phyloP scores from a whole-genome alignment of 306 rosid genomes.

The Medicago arabica region DNA sequence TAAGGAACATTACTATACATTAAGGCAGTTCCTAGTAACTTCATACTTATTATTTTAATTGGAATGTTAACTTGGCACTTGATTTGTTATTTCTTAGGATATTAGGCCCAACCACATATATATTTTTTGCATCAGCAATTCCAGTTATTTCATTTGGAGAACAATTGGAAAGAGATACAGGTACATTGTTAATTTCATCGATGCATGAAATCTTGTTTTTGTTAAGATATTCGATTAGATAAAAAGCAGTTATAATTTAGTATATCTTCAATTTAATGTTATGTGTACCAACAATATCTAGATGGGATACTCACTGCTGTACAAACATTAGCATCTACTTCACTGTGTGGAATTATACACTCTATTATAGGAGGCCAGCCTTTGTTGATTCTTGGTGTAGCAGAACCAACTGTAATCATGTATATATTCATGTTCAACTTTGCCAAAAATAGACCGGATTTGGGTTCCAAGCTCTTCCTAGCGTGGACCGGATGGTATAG shows the following conservation, averaged over 20 bases:
- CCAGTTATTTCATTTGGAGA: slow-evolving; percentile 87
- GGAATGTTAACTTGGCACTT: slow-evolving; percentile 33
- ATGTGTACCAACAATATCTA: slow-evolving; percentile 44
- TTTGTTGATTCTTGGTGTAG: slow-evolving; percentile 82
- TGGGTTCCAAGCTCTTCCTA: slow-evolving; percentile 80
- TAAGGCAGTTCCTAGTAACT: not conserved
- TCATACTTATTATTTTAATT: slow-evolving; percentile 12
- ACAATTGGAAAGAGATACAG: slow-evolving; percentile 77
- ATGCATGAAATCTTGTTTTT: not conserved
- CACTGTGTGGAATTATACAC: slow-evolving; percentile 82
- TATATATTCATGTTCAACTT: slow-evolving; percentile 84
- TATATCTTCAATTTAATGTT: slow-evolving; percentile 31
- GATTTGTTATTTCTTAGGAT: slow-evolving; percentile 54
- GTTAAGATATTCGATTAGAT: slow-evolving; percentile 5
- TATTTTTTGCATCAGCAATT: slow-evolving; percentile 84
- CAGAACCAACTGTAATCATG: slow-evolving; percentile 89
- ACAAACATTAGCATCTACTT: slow-evolving; percentile 84
- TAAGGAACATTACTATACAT: slow-evolving; percentile 15
- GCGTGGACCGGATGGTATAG: slow-evolving; percentile 86
- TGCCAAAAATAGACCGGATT: slow-evolving; percentile 70
- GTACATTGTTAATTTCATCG: slow-evolving; percentile 28
- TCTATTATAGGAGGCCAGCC: slow-evolving; percentile 87
- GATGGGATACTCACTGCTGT: slow-evolving; percentile 86
- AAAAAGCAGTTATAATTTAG: not conserved
- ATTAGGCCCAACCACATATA: slow-evolving; percentile 80